Conservation (phyloP, 192 early-diverging fungal genomes). For the Coemansia sp. region DNA sequence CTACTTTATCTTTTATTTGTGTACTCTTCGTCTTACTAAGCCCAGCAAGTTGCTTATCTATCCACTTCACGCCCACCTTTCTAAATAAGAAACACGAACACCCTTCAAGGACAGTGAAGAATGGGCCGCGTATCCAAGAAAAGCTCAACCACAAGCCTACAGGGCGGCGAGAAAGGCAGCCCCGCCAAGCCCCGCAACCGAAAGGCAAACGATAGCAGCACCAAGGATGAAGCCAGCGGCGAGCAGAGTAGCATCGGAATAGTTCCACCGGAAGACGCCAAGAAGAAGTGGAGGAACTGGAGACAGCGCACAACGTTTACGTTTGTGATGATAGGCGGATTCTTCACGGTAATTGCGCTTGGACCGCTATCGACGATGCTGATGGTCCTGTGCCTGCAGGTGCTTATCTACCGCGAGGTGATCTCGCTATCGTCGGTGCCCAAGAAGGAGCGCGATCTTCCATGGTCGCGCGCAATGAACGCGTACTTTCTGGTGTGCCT, state of each 20-base stretch:
- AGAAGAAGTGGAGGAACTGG: constrained; percentile 75
- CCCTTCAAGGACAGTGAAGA: too few relatives aligned
- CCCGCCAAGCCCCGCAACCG: constrained; percentile 46
- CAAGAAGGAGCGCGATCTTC: constrained; percentile 80
- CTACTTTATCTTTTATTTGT: not conserved
- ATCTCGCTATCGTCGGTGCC: constrained; percentile 85
- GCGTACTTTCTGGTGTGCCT: constrained; percentile 91
- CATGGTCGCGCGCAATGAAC: constrained; percentile 91
- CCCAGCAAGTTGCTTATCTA: not conserved
- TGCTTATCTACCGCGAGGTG: constrained; percentile 89
- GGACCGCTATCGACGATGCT: constrained; percentile 88
- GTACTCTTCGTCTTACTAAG: too few relatives aligned
- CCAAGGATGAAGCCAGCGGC: constrained; percentile 4
- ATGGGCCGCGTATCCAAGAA: constrained; percentile 35
- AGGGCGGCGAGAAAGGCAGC: constrained; percentile 23
- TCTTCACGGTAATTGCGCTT: constrained; percentile 71
- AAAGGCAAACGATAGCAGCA: constrained; percentile 18
- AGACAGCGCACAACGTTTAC: constrained; percentile 83
- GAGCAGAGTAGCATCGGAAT: constrained; percentile 13
- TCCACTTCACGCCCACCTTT: not conserved
- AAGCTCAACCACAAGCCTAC: constrained; percentile 27
- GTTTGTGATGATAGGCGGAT: constrained; percentile 86
- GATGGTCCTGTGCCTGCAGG: constrained; percentile 82
- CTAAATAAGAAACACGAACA: too few relatives aligned
- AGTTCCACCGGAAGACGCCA: constrained; percentile 39